These are phyloP conservation scores for Nemania sp. DNA, from an alignment of 2,329 filamentous ascomycete species.

Conservation along the genomic window DNA sequence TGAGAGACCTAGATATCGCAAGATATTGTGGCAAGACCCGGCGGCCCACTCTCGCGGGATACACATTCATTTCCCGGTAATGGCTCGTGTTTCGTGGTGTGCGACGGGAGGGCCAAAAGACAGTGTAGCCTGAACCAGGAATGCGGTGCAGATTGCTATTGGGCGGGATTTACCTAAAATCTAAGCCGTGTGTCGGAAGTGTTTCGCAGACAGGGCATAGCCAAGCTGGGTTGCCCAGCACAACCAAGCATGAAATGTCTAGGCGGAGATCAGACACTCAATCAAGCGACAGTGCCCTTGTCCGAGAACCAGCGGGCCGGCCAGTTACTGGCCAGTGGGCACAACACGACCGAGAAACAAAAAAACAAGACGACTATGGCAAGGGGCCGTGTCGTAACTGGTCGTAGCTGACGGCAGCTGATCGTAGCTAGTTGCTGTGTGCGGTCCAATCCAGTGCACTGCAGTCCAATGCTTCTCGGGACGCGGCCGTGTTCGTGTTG, in stretches of 20 bases:
- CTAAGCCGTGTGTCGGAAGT: slow-evolving; percentile 32
- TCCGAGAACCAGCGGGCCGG: slow-evolving; percentile 18
- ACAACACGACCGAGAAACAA: slow-evolving; percentile 6
- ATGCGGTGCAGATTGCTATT: slow-evolving; percentile 23
- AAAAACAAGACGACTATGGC: not conserved
- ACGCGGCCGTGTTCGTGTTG: slow-evolving; percentile 18
- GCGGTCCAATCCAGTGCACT: not conserved
- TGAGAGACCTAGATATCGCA: slow-evolving; percentile 7
- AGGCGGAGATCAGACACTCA: slow-evolving; percentile 32
- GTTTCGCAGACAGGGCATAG: slow-evolving; percentile 35
- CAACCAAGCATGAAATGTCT: slow-evolving; percentile 31
- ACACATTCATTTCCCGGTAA: slow-evolving; percentile 4
- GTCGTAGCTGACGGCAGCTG: no score
- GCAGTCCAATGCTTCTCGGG: slow-evolving; percentile 9
- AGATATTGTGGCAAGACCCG: slow-evolving; percentile 5
- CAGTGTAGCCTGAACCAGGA: slow-evolving; percentile 16
- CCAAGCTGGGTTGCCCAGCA: slow-evolving; percentile 23
- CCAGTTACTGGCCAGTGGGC: not conserved
- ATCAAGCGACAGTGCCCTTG: not conserved
- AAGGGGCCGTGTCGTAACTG: not conserved
- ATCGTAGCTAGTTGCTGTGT: no score
- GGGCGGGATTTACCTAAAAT: slow-evolving; percentile 31
- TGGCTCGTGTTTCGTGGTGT: no score
- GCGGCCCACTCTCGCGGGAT: slow-evolving; percentile 13
- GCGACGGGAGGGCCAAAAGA: slow-evolving; percentile 13